Evolutionary conservation across 2,329 filamentous ascomycete genomes (phyloP).

Genomic region (Pseudocercospora ulei): DNA sequence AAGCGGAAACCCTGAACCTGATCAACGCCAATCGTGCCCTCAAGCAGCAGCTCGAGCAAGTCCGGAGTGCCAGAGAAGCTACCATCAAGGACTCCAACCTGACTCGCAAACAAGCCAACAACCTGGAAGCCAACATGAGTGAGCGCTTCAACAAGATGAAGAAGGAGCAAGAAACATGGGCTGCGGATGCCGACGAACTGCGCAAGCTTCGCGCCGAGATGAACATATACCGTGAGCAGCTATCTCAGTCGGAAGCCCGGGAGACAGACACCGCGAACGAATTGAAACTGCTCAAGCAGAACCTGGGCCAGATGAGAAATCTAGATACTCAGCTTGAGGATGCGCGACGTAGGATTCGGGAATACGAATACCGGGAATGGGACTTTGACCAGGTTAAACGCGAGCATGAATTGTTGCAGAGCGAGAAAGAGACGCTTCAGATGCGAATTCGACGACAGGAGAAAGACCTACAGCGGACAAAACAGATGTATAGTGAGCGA

Average conservation of each 20-base stretch:
- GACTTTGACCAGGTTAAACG: slow-evolving; percentile 50
- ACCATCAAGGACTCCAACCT: slow-evolving; percentile 32
- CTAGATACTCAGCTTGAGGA: slow-evolving; percentile 52
- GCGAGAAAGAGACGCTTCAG: slow-evolving; percentile 50
- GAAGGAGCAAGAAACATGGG: slow-evolving; percentile 32
- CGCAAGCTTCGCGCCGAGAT: slow-evolving; percentile 48
- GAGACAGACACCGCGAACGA: slow-evolving; percentile 56
- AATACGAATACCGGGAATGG: slow-evolving; percentile 55
- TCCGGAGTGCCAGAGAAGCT: slow-evolving; percentile 30
- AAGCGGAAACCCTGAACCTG: slow-evolving; percentile 72
- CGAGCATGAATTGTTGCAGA: slow-evolving; percentile 51
- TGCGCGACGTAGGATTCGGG: slow-evolving; percentile 52
- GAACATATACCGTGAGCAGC: slow-evolving; percentile 51
- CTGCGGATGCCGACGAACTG: slow-evolving; percentile 53
- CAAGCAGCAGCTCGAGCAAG: slow-evolving; percentile 53
- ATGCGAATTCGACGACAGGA: slow-evolving; percentile 49
- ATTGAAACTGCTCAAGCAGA: slow-evolving; percentile 53
- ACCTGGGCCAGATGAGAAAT: slow-evolving; percentile 51
- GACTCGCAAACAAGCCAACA: slow-evolving; percentile 58
- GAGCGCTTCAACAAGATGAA: slow-evolving; percentile 30
- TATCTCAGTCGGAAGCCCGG: slow-evolving; percentile 60
- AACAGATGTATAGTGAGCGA: slow-evolving; percentile 42
- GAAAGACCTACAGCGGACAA: slow-evolving; percentile 42
- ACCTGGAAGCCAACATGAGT: slow-evolving; percentile 51
- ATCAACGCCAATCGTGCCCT: slow-evolving; percentile 66